These are phyloP conservation scores for Canavalia ensiformis DNA, from an alignment of 306 rosid genomes.

Conservation along the genomic window DNA sequence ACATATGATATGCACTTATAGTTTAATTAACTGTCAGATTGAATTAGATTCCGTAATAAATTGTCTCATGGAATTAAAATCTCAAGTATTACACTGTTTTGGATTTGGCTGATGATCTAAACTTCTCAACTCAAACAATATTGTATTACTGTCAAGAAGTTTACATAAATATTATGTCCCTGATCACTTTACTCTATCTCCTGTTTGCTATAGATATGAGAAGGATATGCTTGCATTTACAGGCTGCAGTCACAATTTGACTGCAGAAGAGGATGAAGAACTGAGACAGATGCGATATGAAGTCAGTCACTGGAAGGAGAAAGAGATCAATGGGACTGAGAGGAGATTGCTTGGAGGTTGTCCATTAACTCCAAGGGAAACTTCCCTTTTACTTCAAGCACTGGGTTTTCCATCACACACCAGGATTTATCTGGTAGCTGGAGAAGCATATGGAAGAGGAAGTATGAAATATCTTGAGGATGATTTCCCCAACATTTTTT, in stretches of 20 bases:
- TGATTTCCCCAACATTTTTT: constrained; percentile 83
- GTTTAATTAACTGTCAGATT: background rate
- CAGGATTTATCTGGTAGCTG: constrained; percentile 91
- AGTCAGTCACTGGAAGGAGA: constrained; percentile 98
- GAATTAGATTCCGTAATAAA: background rate
- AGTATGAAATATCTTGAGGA: constrained; percentile 89
- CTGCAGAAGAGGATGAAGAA: constrained; percentile 84
- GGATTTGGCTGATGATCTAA: background rate
- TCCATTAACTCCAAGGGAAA: constrained; percentile 94
- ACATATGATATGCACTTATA: background rate
- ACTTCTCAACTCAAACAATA: constrained; percentile 5
- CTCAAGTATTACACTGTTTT: constrained; percentile 8
- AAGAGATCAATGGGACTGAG: constrained; percentile 94
- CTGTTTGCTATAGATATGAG: constrained; percentile 74
- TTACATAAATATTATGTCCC: constrained; percentile 31
- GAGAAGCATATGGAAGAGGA: constrained; percentile 90
- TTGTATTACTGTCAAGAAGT: constrained; percentile 15
- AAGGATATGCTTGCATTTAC: constrained; percentile 99
- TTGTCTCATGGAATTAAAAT: constrained; percentile 13
- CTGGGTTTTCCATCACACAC: constrained; percentile 81
- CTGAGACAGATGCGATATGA: constrained; percentile 85
- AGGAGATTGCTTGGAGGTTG: constrained; percentile 97
- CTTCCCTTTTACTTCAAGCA: constrained; percentile 88
- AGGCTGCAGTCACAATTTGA: constrained; percentile 95
- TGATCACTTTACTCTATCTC: constrained; percentile 16